Evolutionary conservation across 352 stramenopile species (phyloP).

Genomic region (Stramenopiles sp.): DNA sequence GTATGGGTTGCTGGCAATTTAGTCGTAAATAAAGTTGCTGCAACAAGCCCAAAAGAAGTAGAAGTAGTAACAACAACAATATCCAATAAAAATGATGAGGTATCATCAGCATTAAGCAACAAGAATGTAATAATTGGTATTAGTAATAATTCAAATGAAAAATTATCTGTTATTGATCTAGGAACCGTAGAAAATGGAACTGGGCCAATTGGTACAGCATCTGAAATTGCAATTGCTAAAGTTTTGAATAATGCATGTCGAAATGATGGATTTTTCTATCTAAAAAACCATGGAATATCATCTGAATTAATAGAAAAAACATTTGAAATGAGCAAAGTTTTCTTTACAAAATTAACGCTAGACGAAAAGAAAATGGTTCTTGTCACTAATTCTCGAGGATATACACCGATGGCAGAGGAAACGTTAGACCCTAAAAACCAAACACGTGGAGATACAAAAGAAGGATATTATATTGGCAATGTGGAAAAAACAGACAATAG

Average conservation of each 20-base stretch:
- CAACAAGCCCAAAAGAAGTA: too few relatives aligned
- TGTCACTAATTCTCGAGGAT: background rate
- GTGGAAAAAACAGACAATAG: too few relatives aligned
- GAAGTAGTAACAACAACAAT: too few relatives aligned
- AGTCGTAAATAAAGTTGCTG: too few relatives aligned
- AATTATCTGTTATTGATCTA: too few relatives aligned
- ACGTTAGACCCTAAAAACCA: constrained; percentile 1
- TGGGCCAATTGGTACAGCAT: too few relatives aligned
- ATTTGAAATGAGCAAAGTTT: constrained; percentile 18
- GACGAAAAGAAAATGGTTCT: constrained; percentile 14
- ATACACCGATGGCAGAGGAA: background rate
- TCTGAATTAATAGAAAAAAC: constrained; percentile 16
- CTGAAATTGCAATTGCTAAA: too few relatives aligned
- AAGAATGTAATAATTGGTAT: too few relatives aligned
- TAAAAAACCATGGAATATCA: constrained; percentile 26
- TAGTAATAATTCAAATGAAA: too few relatives aligned
- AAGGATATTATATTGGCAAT: constrained; percentile 5
- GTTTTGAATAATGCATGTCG: background rate
- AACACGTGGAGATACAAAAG: background rate
- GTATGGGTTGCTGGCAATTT: constrained; percentile 56
- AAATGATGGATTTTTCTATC: constrained; percentile 25
- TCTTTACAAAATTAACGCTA: constrained; percentile 21
- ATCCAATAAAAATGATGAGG: too few relatives aligned
- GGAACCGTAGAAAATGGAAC: too few relatives aligned
- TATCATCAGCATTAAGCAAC: too few relatives aligned